A percentile compares a stretch with the other conserved stretches of the same genome.
Evolutionary conservation across 306 rosid species (phyloP).

Genomic region (Vigna unguiculata): DNA sequence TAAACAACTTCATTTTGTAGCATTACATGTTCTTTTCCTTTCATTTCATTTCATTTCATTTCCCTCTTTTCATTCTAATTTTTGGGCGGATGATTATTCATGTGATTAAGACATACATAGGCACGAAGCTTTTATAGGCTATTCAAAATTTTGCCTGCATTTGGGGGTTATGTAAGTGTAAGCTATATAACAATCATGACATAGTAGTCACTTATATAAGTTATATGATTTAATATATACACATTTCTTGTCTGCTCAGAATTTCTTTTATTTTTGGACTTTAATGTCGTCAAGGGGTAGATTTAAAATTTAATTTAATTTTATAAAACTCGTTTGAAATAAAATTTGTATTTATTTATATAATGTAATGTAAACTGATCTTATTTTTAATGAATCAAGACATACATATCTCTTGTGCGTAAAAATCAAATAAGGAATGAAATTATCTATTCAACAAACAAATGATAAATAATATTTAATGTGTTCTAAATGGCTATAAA

Average conservation of each 20-base stretch:
- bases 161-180: conserved; percentile 58
- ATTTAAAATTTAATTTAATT: too few species aligned
- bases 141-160: conserved; percentile 46
- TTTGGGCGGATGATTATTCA: conserved; percentile 50
- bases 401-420: too few species aligned
- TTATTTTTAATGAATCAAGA: too few species aligned
- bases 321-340: too few species aligned
- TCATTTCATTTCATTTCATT: conserved; percentile 42
- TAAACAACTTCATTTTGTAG: conserved; percentile 55
- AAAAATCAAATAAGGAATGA: too few species aligned
- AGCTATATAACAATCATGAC: conserved; percentile 53
- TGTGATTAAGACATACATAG: conserved; percentile 50
- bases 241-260: conserved; percentile 14
- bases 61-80: conserved; percentile 21
- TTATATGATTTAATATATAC: conserved; percentile 40
- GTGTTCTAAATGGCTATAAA: too few species aligned
- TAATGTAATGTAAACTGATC: too few species aligned
- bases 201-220: conserved; percentile 32
- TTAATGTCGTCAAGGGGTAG: too few species aligned
- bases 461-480: too few species aligned
- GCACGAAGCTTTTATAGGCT: conserved; percentile 54
- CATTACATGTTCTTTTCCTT: conserved; percentile 48
- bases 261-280: conserved; percentile 15
- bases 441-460: too few species aligned
- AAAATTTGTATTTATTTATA: too few species aligned